Base-by-base conservation (phyloP, 106 monocot species). In the Amphibolis antarctica region DNA sequence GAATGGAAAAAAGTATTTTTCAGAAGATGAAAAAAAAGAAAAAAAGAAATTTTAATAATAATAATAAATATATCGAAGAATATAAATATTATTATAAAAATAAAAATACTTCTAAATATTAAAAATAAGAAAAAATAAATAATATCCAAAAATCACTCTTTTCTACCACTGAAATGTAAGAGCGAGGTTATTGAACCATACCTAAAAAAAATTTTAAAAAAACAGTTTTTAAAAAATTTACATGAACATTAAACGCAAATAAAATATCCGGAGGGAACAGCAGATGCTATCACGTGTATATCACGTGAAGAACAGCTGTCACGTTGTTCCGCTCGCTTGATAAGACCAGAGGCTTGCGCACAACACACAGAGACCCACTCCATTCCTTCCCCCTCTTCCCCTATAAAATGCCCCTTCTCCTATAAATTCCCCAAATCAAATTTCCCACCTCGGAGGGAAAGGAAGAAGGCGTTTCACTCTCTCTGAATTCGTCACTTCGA, bases 301-400 rank as follows among this genome's bases (percentile, higher is more conserved):
- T 15, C 28, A 57, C 57, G 29, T 57, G 57, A 28, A 11, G 17
- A 5, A 14, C 57, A 57, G 28, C 15, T 15, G 25, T 28, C 48
- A 0, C 48, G 6, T 57, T 26, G 10, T 26, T 15, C 26, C 57
- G 14, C 28, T 4, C 27, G 14, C 57, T 55, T 55, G 10, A 57
- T 57, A 57, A 57, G 13, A 28, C 26, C 25, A 28, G 26, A 57
- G 57, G 15, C 14, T 57, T 19, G 10, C 53, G 23, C 26, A 57
- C 28, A 57, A 57, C 57, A 28, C 57, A 57, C 14, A 23, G 26
- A 57, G 28, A 29, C 36, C 42, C 86, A 81, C 42, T 83, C 76
- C 64, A 81, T 83, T 17, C n/a, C 49, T 19, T 49, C 49, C 4
- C n/a, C 49, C 18, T 49, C 49, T 0, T 19, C 48, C 48, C 49